Base-by-base conservation (phyloP, 1,139 yeast species). In the Geotrichum fermentans region DNA sequence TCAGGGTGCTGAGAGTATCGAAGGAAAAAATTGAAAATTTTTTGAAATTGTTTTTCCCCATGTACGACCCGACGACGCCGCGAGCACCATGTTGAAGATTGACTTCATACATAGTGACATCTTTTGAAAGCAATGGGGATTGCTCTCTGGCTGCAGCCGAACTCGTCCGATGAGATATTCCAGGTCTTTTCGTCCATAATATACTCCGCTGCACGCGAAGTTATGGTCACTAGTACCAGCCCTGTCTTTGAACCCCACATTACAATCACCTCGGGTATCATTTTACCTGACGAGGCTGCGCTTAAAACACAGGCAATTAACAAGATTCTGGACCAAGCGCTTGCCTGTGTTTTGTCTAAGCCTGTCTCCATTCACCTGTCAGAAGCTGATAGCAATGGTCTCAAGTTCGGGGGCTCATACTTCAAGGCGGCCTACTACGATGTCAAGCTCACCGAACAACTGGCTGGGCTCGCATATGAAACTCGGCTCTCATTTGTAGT, bases 191-290 rank as follows among this genome's bases (percentile, higher is more conserved):
- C n/a, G n/a, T n/a, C n/a, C n/a, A n/a, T n/a, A n/a, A n/a, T n/a
- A n/a, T n/a, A n/a, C 28, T 6, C 28, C 6, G 28, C 28, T 6
- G 28, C 28, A 10, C 28, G 28, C 6, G 28, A 24, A 10, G 6
- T 24, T 24, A 10, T 6, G 28, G 28, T n/a, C n/a, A n/a, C n/a
- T n/a, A n/a, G n/a, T n/a, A n/a, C n/a, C n/a, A n/a, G 28, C 28
- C 28, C 47, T 7, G 14, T 16, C 7, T 43, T 43, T 28, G 21
- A 21, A 16, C 41, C 42, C 7, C 47, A 43, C 35, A 37, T 43
- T 14, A 43, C 47, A 4, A 29, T 43, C 11, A 43, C 47, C 2
- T 43, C 47, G 5, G 38, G 38, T 6, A 34, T 34, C 16, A 34
- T 17, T 17, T 22, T 43, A 11, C 20, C 37, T 1, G 11, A 29